phyloP scores from a whole-genome alignment of 257 asterid genomes.

The Przewalskia tangutica region DNA sequence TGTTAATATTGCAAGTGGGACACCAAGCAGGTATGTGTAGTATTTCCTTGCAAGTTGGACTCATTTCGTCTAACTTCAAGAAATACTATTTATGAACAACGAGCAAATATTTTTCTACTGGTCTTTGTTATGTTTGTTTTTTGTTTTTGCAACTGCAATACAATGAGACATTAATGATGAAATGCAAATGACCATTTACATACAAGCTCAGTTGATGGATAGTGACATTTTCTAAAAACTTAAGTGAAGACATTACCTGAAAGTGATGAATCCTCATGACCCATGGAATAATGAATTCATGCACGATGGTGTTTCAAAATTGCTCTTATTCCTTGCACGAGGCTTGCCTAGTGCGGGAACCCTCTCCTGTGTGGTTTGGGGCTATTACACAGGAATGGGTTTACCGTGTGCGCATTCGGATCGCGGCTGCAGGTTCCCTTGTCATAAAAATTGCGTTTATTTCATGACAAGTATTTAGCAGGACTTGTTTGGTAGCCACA shows the following conservation, averaged over 20 bases:
- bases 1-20: constrained; percentile 89
- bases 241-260: neutral
- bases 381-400: no score
- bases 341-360: no score
- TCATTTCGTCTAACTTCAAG: neutral
- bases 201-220: neutral
- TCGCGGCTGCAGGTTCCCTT: no score
- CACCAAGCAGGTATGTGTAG: constrained; percentile 71
- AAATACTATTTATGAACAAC: neutral
- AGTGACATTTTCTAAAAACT: neutral
- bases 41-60: neutral
- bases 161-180: neutral
- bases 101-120: neutral
- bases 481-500: neutral
- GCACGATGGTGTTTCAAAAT: neutral
- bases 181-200: neutral
- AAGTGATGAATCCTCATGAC: neutral
- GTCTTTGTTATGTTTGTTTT: neutral
- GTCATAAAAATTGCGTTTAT: no score
- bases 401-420: neutral
- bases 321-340: neutral
- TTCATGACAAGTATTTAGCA: neutral
- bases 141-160: neutral
- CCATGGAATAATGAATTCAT: neutral
- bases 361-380: no score